Evolutionary conservation across 805 yeast species (phyloP).

Genomic region (Kodamaea sagamina): DNA sequence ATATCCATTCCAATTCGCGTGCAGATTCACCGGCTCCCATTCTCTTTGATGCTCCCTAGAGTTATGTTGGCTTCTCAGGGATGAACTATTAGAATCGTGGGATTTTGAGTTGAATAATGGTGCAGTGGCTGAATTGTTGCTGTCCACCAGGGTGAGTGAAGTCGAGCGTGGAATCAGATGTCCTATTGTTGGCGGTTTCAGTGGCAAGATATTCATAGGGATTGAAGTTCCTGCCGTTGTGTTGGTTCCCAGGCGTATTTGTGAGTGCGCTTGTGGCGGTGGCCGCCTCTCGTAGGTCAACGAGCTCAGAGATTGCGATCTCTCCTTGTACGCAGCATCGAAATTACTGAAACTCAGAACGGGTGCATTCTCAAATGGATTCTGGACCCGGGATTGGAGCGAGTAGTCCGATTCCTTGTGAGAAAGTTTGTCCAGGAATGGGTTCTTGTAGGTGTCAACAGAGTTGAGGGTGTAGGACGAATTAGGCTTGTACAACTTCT

Average conservation of each 20-base stretch:
- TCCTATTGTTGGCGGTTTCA: conserved; percentile 1
- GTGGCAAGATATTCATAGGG: conserved; percentile 2
- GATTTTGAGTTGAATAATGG: background rate
- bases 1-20: background rate
- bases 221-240: background rate
- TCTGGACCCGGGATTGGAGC: background rate
- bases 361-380: background rate
- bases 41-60: conserved; percentile 2
- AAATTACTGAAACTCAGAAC: background rate
- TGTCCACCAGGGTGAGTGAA: background rate
- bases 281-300: conserved; percentile 8
- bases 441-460: background rate
- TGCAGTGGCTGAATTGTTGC: background rate
- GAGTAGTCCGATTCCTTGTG: background rate
- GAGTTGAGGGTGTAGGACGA: background rate
- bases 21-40: background rate
- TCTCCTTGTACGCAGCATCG: background rate
- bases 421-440: conserved; percentile 8
- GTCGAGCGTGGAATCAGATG: background rate
- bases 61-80: conserved; percentile 1
- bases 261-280: background rate
- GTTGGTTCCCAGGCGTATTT: background rate
- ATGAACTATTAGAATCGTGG: background rate
- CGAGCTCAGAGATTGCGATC: conserved; percentile 11
- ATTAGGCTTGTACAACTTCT: conserved; percentile 1